These are phyloP conservation scores for Davidsoniella neocaledoniae DNA, from an alignment of 2,329 filamentous ascomycete species.

Conservation along the genomic window DNA sequence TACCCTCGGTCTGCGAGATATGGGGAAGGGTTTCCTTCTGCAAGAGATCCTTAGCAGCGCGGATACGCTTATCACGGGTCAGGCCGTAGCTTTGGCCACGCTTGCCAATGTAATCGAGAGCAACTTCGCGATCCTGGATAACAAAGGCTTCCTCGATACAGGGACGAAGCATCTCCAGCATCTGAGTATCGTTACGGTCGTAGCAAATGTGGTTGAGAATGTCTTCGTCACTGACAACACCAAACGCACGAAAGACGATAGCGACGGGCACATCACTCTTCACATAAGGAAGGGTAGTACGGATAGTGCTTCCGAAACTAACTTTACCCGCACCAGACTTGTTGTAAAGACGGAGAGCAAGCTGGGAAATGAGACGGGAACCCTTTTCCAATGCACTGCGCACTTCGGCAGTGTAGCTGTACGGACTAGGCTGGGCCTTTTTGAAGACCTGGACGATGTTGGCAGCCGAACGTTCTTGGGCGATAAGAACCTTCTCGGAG, in stretches of 20 bases:
- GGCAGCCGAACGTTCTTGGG: slow-evolving; percentile 89
- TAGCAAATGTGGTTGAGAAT: slow-evolving; percentile 97
- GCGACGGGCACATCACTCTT: slow-evolving; percentile 86
- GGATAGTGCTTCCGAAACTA: slow-evolving; percentile 72
- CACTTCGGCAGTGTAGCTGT: slow-evolving; percentile 88
- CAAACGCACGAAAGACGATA: slow-evolving; percentile 87
- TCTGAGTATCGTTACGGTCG: slow-evolving; percentile 83
- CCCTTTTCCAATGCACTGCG: slow-evolving; percentile 93
- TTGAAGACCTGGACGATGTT: slow-evolving; percentile 99
- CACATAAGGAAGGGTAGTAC: slow-evolving; percentile 82
- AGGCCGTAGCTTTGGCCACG: slow-evolving; percentile 58
- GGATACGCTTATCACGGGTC: slow-evolving; percentile 71
- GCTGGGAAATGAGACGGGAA: slow-evolving; percentile 80
- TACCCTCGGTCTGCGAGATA: slow-evolving; percentile 87
- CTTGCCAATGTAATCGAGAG: slow-evolving; percentile 88
- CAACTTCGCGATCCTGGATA: slow-evolving; percentile 87
- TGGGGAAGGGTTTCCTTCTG: slow-evolving; percentile 95
- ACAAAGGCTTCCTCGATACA: slow-evolving; percentile 95
- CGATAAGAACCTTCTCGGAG: slow-evolving; percentile 94
- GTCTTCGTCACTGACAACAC: slow-evolving; percentile 92
- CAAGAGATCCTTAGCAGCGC: slow-evolving; percentile 83
- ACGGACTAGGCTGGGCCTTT: slow-evolving; percentile 83
- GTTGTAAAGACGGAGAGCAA: slow-evolving; percentile 76
- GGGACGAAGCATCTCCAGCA: slow-evolving; percentile 93
- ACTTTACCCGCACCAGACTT: slow-evolving; percentile 70